Base-by-base conservation (phyloP, 2,329 filamentous ascomycete species). In the Nigrospora osmanthi region DNA sequence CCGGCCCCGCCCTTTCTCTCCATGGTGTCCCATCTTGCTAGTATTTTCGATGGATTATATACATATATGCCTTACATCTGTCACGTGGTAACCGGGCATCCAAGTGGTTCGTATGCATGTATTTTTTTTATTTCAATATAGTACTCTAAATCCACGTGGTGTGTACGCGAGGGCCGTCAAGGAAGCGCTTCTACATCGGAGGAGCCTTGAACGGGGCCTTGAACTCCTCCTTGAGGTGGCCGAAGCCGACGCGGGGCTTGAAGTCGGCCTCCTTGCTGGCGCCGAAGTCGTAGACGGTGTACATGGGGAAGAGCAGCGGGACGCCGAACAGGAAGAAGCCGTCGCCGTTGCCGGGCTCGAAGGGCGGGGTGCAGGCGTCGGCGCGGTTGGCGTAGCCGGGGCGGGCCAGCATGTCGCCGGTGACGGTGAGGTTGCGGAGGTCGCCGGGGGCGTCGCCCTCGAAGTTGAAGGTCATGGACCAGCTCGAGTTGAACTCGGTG, bases 351-450 rank as follows among this genome's bases (percentile, higher is more conserved):
- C 55, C 52, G 16, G 50, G 40, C 10, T 62, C 53, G 10, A 67
- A 60, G 0, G 64, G 64, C 12, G 63, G 63, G 57, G 56, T 62
- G 60, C 63, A 67, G 5, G 54, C 59, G 35, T 63, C 61, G 0
- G 56, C 55, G 15, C 58, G 44, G 43, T 59, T 47, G 3, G 63
- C 61, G 44, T 64, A 65, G 1, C 63, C 63, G 1, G 62, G 58
- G 0, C 47, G 14, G 14, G 52, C 52, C 2, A 67, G 50, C 53
- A 61, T 53, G 14, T 61, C 58, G 11, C 64, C 64, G 0, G 54
- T 58, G 6, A 67, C 3, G 16, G 57, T 61, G 16, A 66, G 3
- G 35, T 36, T 37, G 36, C 40, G 41, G 23, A 37, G 23, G 28
- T 37, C n/a, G 19, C 13, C 38, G 10, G 46, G 44, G 0, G 42